Conservation (phyloP, 1,284 basidiomycete species). For the Microbotryum saponariae region DNA sequence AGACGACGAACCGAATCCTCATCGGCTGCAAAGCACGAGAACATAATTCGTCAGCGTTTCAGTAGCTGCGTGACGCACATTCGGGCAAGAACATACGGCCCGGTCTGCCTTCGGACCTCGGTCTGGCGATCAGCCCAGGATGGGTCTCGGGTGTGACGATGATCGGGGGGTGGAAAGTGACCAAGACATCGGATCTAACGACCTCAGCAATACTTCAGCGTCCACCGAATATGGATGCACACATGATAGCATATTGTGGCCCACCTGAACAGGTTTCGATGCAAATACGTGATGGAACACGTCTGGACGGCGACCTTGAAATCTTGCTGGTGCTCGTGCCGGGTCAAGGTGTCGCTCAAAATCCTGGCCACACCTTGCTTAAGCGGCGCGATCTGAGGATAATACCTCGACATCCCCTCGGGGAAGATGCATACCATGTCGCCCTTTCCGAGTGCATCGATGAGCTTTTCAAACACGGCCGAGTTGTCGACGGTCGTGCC, state of each 20-base stretch:
- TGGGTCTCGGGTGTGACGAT: constrained; percentile 27
- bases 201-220: no score
- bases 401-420: constrained; percentile 72
- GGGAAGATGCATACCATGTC: constrained; percentile 75
- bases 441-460: constrained; percentile 64
- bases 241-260: constrained; percentile 34
- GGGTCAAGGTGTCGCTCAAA: constrained; percentile 65
- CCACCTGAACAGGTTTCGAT: constrained; percentile 62
- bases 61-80: background rate
- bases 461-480: constrained; percentile 57
- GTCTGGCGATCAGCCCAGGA: constrained; percentile 15
- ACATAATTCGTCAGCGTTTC: background rate
- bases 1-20: constrained; percentile 51
- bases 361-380: constrained; percentile 78
- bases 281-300: constrained; percentile 65
- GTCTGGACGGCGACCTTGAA: constrained; percentile 66
- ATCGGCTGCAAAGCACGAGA: background rate
- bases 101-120: background rate
- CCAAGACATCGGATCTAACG: constrained; percentile 58
- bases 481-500: constrained; percentile 56
- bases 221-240: no score
- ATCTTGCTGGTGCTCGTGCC: constrained; percentile 51
- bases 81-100: background rate
- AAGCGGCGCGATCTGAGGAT: constrained; percentile 69
- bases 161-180: constrained; percentile 70